phyloP scores from a whole-genome alignment of 164 flowering plant genomes.

The grape (Vitis vinifera) region ASM3070453v1 NC_081811.1:21534001-21534500 shows the following conservation, averaged over 20 bases:
- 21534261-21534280: background rate
- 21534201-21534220: conserved; percentile 99
- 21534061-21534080: background rate
- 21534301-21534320: conserved; percentile 99
- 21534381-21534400: conserved; percentile 98
- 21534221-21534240: conserved; percentile 27
- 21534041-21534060: too few species aligned
- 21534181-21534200: conserved; percentile 96
- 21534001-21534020: background rate
- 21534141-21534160: conserved; percentile 99
- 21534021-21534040: too few species aligned
- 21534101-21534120: conserved; percentile 21
- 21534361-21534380: conserved; percentile 98
- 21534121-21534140: conserved; percentile 91
- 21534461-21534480: too few species aligned
- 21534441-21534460: too few species aligned
- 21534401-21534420: conserved; percentile 18
- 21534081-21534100: background rate
- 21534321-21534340: conserved; percentile 89
- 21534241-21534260: conserved; percentile 1
- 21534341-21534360: conserved; percentile 88
- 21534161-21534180: conserved; percentile 88
- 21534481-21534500: too few species aligned
- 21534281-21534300: conserved; percentile 60
- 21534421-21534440: conserved; percentile 2